Conservation (phyloP, 2,329 filamentous ascomycete species). For the Epichloe glyceriae region DNA sequence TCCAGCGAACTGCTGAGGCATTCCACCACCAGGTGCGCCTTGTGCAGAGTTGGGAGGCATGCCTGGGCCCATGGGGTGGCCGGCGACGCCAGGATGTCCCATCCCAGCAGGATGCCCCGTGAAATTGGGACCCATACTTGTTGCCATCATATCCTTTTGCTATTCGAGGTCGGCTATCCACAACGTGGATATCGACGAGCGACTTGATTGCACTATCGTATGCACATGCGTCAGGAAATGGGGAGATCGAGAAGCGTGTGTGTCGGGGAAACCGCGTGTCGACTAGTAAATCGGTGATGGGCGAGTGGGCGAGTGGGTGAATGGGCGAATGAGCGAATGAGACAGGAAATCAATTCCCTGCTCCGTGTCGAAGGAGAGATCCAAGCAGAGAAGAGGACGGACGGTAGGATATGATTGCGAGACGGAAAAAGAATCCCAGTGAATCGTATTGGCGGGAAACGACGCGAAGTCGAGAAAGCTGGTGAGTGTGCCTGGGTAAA, state of each 20-base stretch:
- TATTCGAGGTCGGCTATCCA: conserved; percentile 37
- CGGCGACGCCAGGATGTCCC: conserved; percentile 56
- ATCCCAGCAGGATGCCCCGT: conserved; percentile 56
- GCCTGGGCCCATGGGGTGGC: conserved; percentile 49
- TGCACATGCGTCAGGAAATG: conserved; percentile 24
- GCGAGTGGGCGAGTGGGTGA: conserved; percentile 1
- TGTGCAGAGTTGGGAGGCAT: conserved; percentile 57
- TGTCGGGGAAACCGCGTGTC: background rate
- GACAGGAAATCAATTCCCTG: background rate
- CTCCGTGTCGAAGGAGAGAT: background rate
- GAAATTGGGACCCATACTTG: conserved; percentile 49
- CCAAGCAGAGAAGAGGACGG: background rate
- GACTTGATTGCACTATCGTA: conserved; percentile 31
- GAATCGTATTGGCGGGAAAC: background rate
- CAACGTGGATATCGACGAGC: conserved; percentile 45
- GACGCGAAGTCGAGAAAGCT: conserved; percentile 2
- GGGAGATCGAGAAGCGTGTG: background rate
- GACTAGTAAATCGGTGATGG: background rate
- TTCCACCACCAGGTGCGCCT: conserved; percentile 49
- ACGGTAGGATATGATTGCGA: background rate
- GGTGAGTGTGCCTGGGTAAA: conserved; percentile 1
- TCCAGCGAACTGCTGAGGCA: conserved; percentile 52
- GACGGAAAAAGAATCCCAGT: background rate
- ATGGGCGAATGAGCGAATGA: conserved; percentile 1
- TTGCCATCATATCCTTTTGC: conserved; percentile 49